Evolutionary conservation across 2,329 filamentous ascomycete species (phyloP), one percentile per base, ranked within the genome.

Genomic region (Colletotrichum phormii): DNA sequence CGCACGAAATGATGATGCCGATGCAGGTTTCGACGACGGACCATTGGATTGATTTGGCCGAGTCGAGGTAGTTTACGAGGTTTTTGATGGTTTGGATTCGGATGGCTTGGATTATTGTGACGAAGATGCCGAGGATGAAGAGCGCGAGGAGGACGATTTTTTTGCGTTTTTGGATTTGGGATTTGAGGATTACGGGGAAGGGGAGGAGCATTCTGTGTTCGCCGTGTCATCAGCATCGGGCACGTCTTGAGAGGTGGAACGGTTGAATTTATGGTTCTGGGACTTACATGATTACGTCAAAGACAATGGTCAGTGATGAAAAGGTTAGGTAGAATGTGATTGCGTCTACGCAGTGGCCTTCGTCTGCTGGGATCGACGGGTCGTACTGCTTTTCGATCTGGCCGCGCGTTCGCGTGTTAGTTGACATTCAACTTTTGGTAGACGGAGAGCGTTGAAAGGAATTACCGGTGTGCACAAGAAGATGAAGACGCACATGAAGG

Each of bases 51-150:
- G 84, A 77, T 1, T 77, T 72, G 5, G 83, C 79, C 2, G 82
- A 85, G 77, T 88, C 84, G 42, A 85, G 82, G 71, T 85, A 85
- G 75, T 84, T 84, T 37, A 77, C 74, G 3, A 88, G 81, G 15
- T 79, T 81, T 49, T 80, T 80, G 73, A 89, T 84, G n/a, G 84
- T 87, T 68, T 84, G 82, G 69, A 88, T 86, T 15, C 86, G 86
- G 72, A 89, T 82, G 68, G 87, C 83, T 75, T 88, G 86, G 68
- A 88, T 86, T 59, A 86, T 74, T 5, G 85, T 87, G 55, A 88
- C 83, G 78, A 89, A 88, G 64, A 85, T 78, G n/a, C 87, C 87
- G 29, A 89, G 80, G 3, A 81, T 80, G 75, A 88, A 88, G 33
- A 88, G 79, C 5, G 78, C 78, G 0, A 83, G 78, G 0, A 88